These are phyloP conservation scores for Zygoascus tannicola DNA, from an alignment of 805 yeast genomes.

Conservation along the genomic window DNA sequence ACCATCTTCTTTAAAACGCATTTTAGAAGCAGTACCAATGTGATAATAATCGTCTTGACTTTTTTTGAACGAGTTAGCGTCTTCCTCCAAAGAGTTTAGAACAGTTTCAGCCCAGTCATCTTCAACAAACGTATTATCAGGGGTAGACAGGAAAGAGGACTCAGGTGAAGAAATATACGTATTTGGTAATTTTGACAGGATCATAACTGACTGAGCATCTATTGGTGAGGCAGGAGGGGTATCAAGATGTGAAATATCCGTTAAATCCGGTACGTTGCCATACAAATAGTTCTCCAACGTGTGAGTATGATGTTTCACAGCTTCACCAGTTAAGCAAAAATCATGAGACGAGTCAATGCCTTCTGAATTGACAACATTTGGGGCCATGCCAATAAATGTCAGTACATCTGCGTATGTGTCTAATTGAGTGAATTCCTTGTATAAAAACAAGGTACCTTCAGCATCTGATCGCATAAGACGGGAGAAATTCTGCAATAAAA, in stretches of 20 bases:
- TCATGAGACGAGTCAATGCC: constrained; percentile 11
- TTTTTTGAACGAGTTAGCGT: no score
- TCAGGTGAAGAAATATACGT: neutral
- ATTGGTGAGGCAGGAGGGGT: neutral
- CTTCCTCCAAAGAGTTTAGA: no score
- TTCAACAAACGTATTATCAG: neutral
- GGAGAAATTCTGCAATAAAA: constrained; percentile 12
- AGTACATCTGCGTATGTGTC: constrained; percentile 12
- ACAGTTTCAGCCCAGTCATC: neutral
- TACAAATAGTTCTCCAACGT: constrained; percentile 14
- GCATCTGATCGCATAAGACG: constrained; percentile 13
- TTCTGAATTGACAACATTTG: constrained; percentile 6
- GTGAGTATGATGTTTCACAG: constrained; percentile 8
- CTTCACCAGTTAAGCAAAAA: constrained; percentile 6
- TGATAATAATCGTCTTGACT: no score
- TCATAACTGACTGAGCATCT: neutral
- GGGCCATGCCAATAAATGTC: constrained; percentile 9
- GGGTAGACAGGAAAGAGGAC: neutral
- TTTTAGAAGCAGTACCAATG: no score
- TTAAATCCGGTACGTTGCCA: neutral
- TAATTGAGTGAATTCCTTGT: constrained; percentile 17
- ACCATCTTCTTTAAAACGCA: no score
- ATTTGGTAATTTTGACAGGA: neutral
- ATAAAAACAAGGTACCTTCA: constrained; percentile 14
- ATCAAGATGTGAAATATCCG: neutral